Percentiles rank a stretch among this genome's conserved stretches.
Conservation (phyloP, 139 green algal species). For the Nannochloris sp. region DNA sequence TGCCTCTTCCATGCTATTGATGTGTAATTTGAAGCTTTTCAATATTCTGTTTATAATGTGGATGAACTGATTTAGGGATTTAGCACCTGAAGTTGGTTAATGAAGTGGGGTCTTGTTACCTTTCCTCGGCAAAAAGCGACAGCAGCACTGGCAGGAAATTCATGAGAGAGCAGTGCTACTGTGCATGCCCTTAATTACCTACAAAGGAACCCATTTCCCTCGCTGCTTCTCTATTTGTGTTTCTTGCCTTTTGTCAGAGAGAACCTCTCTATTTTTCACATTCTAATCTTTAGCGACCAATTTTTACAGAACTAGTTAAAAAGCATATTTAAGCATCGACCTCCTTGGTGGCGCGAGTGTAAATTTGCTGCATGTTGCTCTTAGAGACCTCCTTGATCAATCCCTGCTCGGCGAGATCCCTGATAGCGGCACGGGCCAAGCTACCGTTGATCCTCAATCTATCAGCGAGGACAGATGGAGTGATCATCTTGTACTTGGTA, state of each 20-base stretch:
- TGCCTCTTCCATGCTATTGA: background rate
- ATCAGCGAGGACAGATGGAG: conserved; percentile 84
- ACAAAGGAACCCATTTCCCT: too few relatives aligned
- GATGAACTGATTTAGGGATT: too few relatives aligned
- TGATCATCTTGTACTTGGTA: conserved; percentile 99
- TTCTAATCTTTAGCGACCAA: background rate
- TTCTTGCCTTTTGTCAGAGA: too few relatives aligned
- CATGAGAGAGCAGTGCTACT: too few relatives aligned
- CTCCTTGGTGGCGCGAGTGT: conserved; percentile 75
- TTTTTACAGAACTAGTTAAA: background rate
- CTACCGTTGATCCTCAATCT: conserved; percentile 79
- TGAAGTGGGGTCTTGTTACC: too few relatives aligned
- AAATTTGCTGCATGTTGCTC: conserved; percentile 83
- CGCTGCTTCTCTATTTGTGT: too few relatives aligned
- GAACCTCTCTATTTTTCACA: too few relatives aligned
- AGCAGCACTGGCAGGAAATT: too few relatives aligned
- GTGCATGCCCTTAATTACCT: too few relatives aligned
- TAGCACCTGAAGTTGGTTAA: too few relatives aligned
- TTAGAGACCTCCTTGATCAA: conserved; percentile 79
- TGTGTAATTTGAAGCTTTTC: background rate
- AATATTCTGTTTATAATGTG: too few relatives aligned
- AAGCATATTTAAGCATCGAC: background rate
- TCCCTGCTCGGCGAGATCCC: conserved; percentile 74
- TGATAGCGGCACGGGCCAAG: conserved; percentile 85
- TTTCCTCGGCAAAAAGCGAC: too few relatives aligned